Evolutionary conservation across 2,329 filamentous ascomycete species (phyloP).

Genomic region (Microdochium bolleyi): DNA sequence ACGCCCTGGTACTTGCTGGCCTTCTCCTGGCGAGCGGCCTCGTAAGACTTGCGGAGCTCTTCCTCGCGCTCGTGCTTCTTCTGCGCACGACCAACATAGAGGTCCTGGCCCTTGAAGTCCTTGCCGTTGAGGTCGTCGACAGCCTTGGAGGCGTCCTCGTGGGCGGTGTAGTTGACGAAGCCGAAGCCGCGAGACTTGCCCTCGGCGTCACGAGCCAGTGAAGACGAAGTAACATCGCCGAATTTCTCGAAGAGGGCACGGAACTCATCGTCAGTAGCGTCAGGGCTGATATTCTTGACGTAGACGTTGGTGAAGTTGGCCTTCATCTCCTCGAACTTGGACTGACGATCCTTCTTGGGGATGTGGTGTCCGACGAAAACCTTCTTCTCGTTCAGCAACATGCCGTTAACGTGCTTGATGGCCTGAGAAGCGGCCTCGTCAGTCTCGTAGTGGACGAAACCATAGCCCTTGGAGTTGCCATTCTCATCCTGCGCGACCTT

Average conservation of each 20-base stretch:
- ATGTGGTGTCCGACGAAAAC: slow-evolving; percentile 99
- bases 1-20: slow-evolving; percentile 99
- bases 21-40: slow-evolving; percentile 95
- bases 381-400: slow-evolving; percentile 99
- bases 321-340: slow-evolving; percentile 99
- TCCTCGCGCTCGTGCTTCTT: slow-evolving; percentile 99
- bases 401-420: slow-evolving; percentile 99
- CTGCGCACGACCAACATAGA: slow-evolving; percentile 96
- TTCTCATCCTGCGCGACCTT: slow-evolving; percentile 98
- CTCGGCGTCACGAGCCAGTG: slow-evolving; percentile 79
- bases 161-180: slow-evolving; percentile 91
- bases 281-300: slow-evolving; percentile 90
- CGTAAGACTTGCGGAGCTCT: slow-evolving; percentile 97
- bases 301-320: slow-evolving; percentile 99
- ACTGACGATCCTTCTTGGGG: slow-evolving; percentile 99
- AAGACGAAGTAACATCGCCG: slow-evolving; percentile 92
- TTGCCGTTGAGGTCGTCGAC: slow-evolving; percentile 89
- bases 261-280: slow-evolving; percentile 90
- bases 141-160: slow-evolving; percentile 77
- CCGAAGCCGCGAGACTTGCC: slow-evolving; percentile 94
- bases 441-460: slow-evolving; percentile 99
- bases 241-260: slow-evolving; percentile 85
- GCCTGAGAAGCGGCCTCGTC: slow-evolving; percentile 93
- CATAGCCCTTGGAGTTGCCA: slow-evolving; percentile 96
- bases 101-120: slow-evolving; percentile 88